These are phyloP conservation scores for Ogataea degrootiae DNA, from an alignment of 805 yeast genomes.

Conservation along the genomic window DNA sequence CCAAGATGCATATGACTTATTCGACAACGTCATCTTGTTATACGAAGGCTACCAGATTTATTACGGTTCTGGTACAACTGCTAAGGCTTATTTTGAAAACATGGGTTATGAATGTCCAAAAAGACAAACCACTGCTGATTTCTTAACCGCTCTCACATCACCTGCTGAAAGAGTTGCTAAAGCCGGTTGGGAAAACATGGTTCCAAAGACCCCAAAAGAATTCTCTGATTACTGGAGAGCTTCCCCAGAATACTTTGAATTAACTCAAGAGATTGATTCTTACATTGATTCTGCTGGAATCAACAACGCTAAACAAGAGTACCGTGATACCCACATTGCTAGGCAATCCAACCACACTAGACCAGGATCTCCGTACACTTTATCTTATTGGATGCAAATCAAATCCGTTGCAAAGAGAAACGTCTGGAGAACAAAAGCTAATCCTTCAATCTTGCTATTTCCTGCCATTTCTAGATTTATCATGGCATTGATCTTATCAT, in stretches of 20 bases:
- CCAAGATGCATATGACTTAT: too few relatives aligned
- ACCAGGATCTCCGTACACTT: conserved; percentile 44
- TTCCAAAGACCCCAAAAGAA: conserved; percentile 34
- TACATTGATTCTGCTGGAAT: conserved; percentile 9
- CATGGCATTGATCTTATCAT: conserved; percentile 50
- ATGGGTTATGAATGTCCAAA: too few relatives aligned
- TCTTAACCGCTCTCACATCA: conserved; percentile 10
- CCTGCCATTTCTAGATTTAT: conserved; percentile 39
- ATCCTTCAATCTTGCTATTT: conserved; percentile 41
- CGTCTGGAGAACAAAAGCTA: conserved; percentile 43
- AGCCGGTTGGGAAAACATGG: conserved; percentile 32
- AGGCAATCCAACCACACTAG: conserved; percentile 45
- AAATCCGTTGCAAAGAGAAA: conserved; percentile 42
- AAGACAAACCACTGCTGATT: too few relatives aligned
- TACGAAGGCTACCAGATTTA: too few relatives aligned
- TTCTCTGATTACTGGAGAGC: conserved; percentile 35
- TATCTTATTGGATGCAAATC: conserved; percentile 47
- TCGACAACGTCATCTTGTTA: too few relatives aligned
- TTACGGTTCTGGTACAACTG: too few relatives aligned
- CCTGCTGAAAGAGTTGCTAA: conserved; percentile 26
- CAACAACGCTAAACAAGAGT: conserved; percentile 7
- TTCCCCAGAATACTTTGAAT: conserved; percentile 26
- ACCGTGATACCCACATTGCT: conserved; percentile 41
- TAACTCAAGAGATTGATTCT: conserved; percentile 34
- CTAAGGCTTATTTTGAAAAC: too few relatives aligned